Evolutionary conservation across 352 stramenopile genomes (phyloP).

Genomic region (Phytophthora sp.): DNA sequence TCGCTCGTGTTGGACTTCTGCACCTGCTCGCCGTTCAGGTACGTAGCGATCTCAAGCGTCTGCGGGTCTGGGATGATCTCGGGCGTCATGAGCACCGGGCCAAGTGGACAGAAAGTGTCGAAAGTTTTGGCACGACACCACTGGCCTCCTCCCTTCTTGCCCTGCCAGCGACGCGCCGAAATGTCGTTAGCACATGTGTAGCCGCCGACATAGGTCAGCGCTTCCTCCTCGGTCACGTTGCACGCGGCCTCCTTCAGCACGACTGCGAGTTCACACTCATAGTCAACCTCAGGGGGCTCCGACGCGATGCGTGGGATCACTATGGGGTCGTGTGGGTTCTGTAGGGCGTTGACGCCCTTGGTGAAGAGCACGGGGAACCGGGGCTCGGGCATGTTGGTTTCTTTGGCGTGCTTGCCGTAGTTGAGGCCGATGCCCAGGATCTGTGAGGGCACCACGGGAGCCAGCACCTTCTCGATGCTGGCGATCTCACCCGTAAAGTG

Average conservation of each 20-base stretch:
- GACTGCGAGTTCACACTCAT: constrained; percentile 92
- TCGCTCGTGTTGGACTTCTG: constrained; percentile 90
- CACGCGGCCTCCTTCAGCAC: constrained; percentile 85
- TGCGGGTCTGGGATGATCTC: constrained; percentile 81
- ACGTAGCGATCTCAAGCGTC: constrained; percentile 75
- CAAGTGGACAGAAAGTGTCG: constrained; percentile 91
- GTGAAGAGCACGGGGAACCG: constrained; percentile 88
- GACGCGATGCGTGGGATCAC: constrained; percentile 80
- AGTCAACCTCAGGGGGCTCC: constrained; percentile 83
- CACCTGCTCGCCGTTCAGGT: constrained; percentile 83
- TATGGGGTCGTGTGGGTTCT: constrained; percentile 77
- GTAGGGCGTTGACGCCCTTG: constrained; percentile 84
- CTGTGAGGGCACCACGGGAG: constrained; percentile 79
- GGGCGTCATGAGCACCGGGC: constrained; percentile 82
- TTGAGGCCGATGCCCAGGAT: constrained; percentile 91
- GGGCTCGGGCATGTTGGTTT: constrained; percentile 88
- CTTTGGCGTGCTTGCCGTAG: constrained; percentile 88
- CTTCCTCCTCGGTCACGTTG: constrained; percentile 84
- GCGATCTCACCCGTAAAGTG: constrained; percentile 69
- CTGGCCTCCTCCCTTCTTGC: constrained; percentile 84
- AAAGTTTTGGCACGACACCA: constrained; percentile 91
- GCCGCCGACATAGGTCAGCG: constrained; percentile 85
- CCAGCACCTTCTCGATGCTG: constrained; percentile 73
- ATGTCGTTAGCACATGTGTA: constrained; percentile 92
- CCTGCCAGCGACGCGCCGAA: constrained; percentile 89